Evolutionary conservation across 2,329 filamentous ascomycete species (phyloP).

Genomic region (Gaeumannomyces sp.): DNA sequence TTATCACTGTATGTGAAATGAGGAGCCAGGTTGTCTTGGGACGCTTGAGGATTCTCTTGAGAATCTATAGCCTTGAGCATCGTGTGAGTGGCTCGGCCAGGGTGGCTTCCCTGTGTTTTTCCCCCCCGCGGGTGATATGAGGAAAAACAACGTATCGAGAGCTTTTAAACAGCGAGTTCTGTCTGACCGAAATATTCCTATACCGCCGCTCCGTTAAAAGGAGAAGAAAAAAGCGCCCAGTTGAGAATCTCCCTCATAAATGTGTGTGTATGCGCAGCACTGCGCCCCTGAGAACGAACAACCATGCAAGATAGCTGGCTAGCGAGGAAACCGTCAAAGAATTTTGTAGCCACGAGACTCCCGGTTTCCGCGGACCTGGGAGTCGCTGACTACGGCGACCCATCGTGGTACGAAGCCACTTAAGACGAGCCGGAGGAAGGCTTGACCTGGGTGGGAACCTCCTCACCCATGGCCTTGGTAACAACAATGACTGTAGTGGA

Average conservation of each 20-base stretch:
- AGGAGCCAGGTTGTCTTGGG: background rate
- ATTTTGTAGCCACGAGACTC: background rate
- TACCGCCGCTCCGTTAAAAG: background rate
- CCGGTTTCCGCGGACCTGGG: background rate
- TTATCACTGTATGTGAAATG: background rate
- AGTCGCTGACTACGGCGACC: background rate
- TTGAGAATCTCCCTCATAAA: background rate
- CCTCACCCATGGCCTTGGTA: slow-evolving; percentile 93
- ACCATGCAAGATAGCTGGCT: slow-evolving; percentile 1
- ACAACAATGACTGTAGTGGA: slow-evolving; percentile 69
- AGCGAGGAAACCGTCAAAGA: background rate
- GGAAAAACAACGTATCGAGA: background rate
- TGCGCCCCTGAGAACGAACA: background rate
- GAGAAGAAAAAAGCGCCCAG: slow-evolving; percentile 2
- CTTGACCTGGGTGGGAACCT: slow-evolving; percentile 48
- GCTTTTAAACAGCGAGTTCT: slow-evolving; percentile 6
- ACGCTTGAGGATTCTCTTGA: background rate
- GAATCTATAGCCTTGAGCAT: slow-evolving; percentile 5
- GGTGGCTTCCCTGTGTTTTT: slow-evolving; percentile 1
- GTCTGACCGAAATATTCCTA: slow-evolving; percentile 4
- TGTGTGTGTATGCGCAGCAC: slow-evolving; percentile 2
- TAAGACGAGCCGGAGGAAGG: slow-evolving; percentile 3
- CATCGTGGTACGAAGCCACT: background rate
- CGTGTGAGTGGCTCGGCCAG: background rate
- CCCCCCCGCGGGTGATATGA: background rate